These are phyloP conservation scores for Dalbergia cultrata DNA, from an alignment of 306 rosid species.

Conservation along the genomic window DNA sequence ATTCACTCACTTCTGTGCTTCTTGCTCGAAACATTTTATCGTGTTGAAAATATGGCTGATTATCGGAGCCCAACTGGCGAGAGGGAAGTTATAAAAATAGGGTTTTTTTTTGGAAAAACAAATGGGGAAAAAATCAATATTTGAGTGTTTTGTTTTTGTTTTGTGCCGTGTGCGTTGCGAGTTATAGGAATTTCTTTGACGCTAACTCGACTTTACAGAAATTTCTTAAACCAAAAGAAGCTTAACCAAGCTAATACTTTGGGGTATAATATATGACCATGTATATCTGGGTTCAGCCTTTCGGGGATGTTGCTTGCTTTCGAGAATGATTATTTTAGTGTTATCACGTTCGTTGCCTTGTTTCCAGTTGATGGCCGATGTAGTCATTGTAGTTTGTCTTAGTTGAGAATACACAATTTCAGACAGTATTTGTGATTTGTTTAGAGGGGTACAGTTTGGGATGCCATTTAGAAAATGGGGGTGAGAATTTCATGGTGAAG, in stretches of 20 bases:
- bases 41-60: background rate
- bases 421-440: slow-evolving; percentile 27
- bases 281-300: background rate
- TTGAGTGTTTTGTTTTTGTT: background rate
- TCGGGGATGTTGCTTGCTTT: background rate
- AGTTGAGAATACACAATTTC: slow-evolving; percentile 14
- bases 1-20: background rate
- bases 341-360: background rate
- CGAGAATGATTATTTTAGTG: background rate
- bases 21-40: background rate
- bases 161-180: background rate
- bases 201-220: background rate
- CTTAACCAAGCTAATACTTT: background rate
- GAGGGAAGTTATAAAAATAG: background rate
- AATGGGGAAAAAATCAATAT: background rate
- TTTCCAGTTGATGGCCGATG: slow-evolving; percentile 7
- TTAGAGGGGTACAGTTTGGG: slow-evolving; percentile 1
- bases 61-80: slow-evolving; percentile 2
- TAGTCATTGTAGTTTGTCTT: slow-evolving; percentile 17
- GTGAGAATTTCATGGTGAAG: background rate
- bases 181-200: background rate
- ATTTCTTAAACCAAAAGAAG: slow-evolving; percentile 5
- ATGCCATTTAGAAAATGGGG: background rate
- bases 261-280: background rate
- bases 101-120: background rate